A percentile compares a stretch with the other conserved stretches of the same genome.
Evolutionary conservation across 148 eudicot species (phyloP).

Genomic region (Diospyros lotus): DNA sequence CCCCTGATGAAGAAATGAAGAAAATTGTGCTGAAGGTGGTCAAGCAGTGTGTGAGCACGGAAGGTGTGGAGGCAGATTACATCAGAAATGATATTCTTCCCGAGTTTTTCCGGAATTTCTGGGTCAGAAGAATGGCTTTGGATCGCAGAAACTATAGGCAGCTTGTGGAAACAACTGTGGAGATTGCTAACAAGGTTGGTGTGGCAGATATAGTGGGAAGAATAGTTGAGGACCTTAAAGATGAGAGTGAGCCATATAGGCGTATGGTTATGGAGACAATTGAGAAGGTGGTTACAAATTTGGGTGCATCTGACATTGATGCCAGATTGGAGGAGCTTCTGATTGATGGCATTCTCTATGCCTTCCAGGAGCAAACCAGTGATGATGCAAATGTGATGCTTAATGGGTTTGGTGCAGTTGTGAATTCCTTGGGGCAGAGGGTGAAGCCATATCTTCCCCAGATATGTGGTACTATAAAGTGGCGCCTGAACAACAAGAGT

Average conservation of each 20-base stretch:
- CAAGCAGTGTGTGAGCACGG: conserved; percentile 97
- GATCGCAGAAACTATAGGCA: conserved; percentile 92
- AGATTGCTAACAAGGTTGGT: conserved; percentile 94
- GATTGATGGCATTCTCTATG: conserved; percentile 92
- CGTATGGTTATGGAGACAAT: conserved; percentile 99
- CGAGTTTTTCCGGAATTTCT: conserved; percentile 82
- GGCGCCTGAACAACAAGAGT: conserved; percentile 98
- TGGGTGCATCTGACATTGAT: conserved; percentile 95
- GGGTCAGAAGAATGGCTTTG: conserved; percentile 98
- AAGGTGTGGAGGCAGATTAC: conserved; percentile 93
- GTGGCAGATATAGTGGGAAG: conserved; percentile 96
- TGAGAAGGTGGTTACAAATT: conserved; percentile 86
- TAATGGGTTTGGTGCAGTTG: conserved; percentile 97
- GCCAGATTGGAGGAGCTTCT: conserved; percentile 91
- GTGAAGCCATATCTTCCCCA: conserved; percentile 96
- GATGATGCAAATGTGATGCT: conserved; percentile 99
- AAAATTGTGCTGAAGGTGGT: conserved; percentile 96
- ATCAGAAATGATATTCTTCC: conserved; percentile 88
- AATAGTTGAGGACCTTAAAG: conserved; percentile 91
- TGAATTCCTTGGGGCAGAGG: conserved; percentile 85
- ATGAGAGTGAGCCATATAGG: conserved; percentile 94
- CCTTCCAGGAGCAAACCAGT: conserved; percentile 97
- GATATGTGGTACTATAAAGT: conserved; percentile 96
- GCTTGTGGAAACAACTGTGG: conserved; percentile 91
- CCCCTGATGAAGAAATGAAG: conserved; percentile 99